Conservation (phyloP, 352 stramenopile genomes). For the Pilasporangium apinafurcum region DNA sequence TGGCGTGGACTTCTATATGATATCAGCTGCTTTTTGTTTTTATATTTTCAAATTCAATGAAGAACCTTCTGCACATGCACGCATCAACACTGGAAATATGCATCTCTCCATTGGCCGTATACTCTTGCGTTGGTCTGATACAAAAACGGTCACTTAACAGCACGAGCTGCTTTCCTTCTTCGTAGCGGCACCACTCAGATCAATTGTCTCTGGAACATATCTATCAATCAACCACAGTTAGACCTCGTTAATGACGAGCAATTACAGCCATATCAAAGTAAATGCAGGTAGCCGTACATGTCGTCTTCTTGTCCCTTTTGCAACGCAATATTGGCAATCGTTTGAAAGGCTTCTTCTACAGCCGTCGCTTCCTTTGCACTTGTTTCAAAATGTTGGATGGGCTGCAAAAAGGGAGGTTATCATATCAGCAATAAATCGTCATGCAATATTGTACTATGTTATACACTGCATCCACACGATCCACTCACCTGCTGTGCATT, state of each 20-base stretch:
- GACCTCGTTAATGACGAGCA: no score
- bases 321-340: constrained; percentile 87
- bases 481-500: constrained; percentile 74
- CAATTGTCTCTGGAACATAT: constrained; percentile 82
- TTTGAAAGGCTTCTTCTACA: constrained; percentile 96
- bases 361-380: constrained; percentile 96
- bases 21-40: no score
- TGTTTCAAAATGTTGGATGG: constrained; percentile 96
- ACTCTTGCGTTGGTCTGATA: no score
- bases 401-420: constrained; percentile 32
- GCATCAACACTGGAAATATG: no score
- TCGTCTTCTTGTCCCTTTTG: constrained; percentile 84
- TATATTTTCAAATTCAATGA: no score
- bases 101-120: no score
- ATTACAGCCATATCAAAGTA: no score
- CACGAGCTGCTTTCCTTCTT: constrained; percentile 67
- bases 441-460: not conserved
- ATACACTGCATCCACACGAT: not conserved
- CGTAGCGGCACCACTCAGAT: constrained; percentile 63
- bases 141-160: constrained; percentile 70
- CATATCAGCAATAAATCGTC: not conserved
- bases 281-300: no score
- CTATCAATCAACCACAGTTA: no score
- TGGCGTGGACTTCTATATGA: no score
- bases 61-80: no score